phyloP scores from a whole-genome alignment of 2,329 filamentous ascomycete species.

The Diaporthe caulivora region DNA sequence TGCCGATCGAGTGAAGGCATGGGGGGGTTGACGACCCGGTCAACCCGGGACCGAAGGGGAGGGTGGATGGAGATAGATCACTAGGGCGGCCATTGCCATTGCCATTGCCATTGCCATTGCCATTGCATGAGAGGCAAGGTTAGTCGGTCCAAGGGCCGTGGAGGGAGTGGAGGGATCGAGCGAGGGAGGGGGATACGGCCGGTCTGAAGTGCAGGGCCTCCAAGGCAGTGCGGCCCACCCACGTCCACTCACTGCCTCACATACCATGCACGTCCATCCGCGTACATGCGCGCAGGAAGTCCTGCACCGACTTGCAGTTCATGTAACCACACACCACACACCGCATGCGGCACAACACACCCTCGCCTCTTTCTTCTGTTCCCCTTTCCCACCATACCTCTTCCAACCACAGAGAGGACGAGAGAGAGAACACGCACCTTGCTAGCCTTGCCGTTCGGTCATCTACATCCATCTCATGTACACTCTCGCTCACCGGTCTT shows the following conservation, averaged over 20 bases:
- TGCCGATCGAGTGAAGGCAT: conserved; percentile 32
- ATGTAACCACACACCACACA: conserved; percentile 22
- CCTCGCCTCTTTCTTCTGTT: conserved; percentile 15
- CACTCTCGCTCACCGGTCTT: conserved; percentile 3
- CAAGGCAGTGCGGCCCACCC: conserved; percentile 1
- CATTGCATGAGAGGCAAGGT: conserved; percentile 30
- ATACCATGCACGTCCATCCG: background rate
- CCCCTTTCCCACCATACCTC: background rate
- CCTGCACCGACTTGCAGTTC: conserved; percentile 12
- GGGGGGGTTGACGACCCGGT: background rate
- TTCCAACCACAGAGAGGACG: background rate
- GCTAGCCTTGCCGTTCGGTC: background rate
- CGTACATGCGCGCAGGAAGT: conserved; percentile 16
- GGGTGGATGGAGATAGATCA: conserved; percentile 26
- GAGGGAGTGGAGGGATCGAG: too few relatives aligned
- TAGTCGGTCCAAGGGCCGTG: background rate
- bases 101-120: conserved; percentile 28
- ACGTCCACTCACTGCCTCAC: background rate
- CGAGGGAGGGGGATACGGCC: conserved; percentile 8
- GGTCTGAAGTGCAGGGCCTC: conserved; percentile 21
- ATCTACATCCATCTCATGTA: conserved; percentile 20
- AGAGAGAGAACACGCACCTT: background rate
- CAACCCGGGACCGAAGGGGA: conserved; percentile 10
- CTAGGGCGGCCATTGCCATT: conserved; percentile 10
- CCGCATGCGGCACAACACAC: conserved; percentile 28